Percentiles rank a stretch among this genome's conserved stretches.
Evolutionary conservation across 2,329 filamentous ascomycete species (phyloP).

Genomic region (Colletotrichum camelliae): DNA sequence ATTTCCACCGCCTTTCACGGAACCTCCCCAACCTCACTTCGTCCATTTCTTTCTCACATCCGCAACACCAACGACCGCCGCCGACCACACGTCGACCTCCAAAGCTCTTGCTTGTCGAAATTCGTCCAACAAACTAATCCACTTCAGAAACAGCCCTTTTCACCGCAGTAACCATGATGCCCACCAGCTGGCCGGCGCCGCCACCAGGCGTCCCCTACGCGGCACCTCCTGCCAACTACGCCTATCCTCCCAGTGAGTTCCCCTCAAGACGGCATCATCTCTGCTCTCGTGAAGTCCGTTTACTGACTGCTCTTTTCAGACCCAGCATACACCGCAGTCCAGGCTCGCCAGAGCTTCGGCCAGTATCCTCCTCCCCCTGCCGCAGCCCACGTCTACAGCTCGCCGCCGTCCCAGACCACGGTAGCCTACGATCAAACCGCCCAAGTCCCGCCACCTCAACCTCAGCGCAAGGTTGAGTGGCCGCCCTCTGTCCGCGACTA

Average conservation of each 20-base stretch:
- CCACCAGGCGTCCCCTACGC: conserved; percentile 45
- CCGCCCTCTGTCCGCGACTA: conserved; percentile 83
- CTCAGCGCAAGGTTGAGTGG: conserved; percentile 74
- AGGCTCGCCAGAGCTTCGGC: conserved; percentile 65
- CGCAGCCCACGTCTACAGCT: conserved; percentile 18
- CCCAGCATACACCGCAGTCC: conserved; percentile 65
- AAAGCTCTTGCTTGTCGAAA: not conserved
- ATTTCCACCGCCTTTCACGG: conserved; percentile 6
- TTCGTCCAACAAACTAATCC: conserved; percentile 11
- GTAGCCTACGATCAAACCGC: conserved; percentile 14
- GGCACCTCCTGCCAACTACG: conserved; percentile 36
- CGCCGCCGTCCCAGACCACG: conserved; percentile 27
- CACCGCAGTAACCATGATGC: conserved; percentile 32
- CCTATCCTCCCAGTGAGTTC: conserved; percentile 44
- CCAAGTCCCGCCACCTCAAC: conserved; percentile 26
- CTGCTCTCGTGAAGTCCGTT: not conserved
- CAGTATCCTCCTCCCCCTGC: conserved; percentile 44
- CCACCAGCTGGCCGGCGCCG: conserved; percentile 33
- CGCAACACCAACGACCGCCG: not conserved
- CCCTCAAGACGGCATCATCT: not conserved
- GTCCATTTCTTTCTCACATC: not conserved
- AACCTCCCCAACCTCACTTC: conserved; percentile 8
- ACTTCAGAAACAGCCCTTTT: not conserved
- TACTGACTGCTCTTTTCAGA: conserved; percentile 33
- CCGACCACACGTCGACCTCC: not conserved